Conservation (phyloP, 31 red algal genomes). For the Asparagopsis taxiformis region DNA sequence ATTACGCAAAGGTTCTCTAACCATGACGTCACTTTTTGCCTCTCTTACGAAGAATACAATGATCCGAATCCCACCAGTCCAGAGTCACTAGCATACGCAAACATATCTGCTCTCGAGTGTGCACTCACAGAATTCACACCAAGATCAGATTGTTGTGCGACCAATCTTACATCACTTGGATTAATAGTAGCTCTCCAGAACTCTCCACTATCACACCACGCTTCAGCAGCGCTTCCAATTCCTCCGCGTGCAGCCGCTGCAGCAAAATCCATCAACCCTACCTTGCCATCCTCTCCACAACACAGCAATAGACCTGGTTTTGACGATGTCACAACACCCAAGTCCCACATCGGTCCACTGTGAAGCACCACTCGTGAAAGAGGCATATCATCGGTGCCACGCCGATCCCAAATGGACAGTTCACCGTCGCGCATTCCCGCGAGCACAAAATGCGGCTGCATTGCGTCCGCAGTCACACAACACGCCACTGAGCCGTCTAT, state of each 20-base stretch:
- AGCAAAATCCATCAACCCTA: constrained; percentile 55
- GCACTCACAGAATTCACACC: constrained; percentile 49
- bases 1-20: too few relatives aligned
- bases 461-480: constrained; percentile 34
- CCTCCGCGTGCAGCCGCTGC: constrained; percentile 27
- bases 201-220: constrained; percentile 41
- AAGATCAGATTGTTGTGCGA: constrained; percentile 6
- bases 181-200: constrained; percentile 52
- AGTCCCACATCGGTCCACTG: constrained; percentile 50
- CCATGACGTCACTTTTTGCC: too few relatives aligned
- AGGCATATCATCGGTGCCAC: constrained; percentile 28
- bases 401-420: constrained; percentile 55
- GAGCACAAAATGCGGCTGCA: constrained; percentile 66
- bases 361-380: constrained; percentile 43
- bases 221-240: constrained; percentile 11
- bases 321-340: constrained; percentile 43
- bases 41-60: constrained; percentile 21
- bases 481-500: constrained; percentile 10
- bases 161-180: constrained; percentile 32
- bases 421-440: constrained; percentile 55
- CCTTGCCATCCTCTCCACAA: constrained; percentile 58
- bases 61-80: constrained; percentile 38
- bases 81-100: constrained; percentile 50
- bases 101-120: constrained; percentile 40
- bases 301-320: constrained; percentile 46